A percentile compares a stretch with the other conserved stretches of the same genome.
phyloP scores from a whole-genome alignment of 495 filamentous ascomycete genomes.

The Xylaria curta region DNA sequence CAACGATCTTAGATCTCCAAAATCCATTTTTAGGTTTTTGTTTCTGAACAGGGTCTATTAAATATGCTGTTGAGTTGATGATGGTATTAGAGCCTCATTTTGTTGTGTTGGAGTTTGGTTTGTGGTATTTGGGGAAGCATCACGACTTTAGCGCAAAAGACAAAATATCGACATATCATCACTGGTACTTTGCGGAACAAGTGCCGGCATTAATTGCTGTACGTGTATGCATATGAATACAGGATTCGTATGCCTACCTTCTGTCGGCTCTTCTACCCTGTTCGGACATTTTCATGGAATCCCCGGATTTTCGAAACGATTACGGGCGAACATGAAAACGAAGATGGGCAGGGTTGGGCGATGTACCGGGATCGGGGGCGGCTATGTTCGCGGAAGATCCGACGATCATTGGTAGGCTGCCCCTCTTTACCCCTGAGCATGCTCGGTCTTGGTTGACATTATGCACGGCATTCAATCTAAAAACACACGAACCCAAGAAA shows the following conservation, averaged over 20 bases:
- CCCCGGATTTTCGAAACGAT: constrained; percentile 24
- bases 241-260: not conserved
- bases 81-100: not conserved
- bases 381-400: constrained; percentile 11
- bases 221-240: not conserved
- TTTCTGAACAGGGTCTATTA: not conserved
- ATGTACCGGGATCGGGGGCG: not conserved
- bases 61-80: not conserved
- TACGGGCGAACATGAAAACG: not conserved
- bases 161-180: not conserved
- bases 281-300: constrained; percentile 12
- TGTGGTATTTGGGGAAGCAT: not conserved
- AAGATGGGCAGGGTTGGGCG: not conserved
- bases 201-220: constrained; percentile 1
- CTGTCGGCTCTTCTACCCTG: not conserved
- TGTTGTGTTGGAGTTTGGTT: not conserved
- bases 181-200: not conserved
- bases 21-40: not conserved
- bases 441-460: not conserved
- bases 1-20: not conserved
- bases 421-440: constrained; percentile 15
- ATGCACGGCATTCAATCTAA: constrained; percentile 6
- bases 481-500: not conserved
- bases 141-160: not conserved
- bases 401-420: constrained; percentile 13